Evolutionary conservation across 768 basidiomycete species (phyloP).

Genomic region (Galerina sulciceps): DNA sequence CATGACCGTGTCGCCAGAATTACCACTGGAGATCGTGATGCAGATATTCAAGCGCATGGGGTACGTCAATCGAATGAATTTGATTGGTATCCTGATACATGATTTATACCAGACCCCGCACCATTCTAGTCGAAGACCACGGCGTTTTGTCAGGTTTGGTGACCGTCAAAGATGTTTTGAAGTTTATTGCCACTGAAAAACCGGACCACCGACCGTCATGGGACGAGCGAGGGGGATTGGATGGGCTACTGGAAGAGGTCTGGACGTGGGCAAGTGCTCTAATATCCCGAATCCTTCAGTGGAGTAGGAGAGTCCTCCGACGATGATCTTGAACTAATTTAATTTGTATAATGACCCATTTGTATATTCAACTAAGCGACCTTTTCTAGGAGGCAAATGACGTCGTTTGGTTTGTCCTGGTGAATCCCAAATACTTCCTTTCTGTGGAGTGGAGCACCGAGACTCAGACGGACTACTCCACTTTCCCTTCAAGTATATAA

Average conservation of each 20-base stretch:
- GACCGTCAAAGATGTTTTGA: constrained; percentile 95
- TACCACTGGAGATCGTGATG: constrained; percentile 96
- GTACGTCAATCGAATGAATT: constrained; percentile 50
- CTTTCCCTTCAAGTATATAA: not conserved
- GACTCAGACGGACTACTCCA: not conserved
- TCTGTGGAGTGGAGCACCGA: constrained; percentile 1
- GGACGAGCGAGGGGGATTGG: constrained; percentile 68
- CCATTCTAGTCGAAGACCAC: constrained; percentile 92
- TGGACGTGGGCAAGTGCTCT: constrained; percentile 57
- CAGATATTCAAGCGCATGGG: constrained; percentile 98
- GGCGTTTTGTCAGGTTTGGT: constrained; percentile 85
- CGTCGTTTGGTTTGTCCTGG: constrained; percentile 3
- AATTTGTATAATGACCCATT: constrained; percentile 7
- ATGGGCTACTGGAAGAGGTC: constrained; percentile 63
- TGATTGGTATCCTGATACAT: constrained; percentile 2
- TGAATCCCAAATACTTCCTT: not conserved
- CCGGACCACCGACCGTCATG: constrained; percentile 56
- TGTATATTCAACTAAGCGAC: constrained; percentile 1
- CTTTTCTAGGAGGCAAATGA: constrained; percentile 3
- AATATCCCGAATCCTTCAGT: constrained; percentile 37
- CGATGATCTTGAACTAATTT: constrained; percentile 28
- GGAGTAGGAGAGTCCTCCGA: constrained; percentile 41
- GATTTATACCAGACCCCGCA: constrained; percentile 70
- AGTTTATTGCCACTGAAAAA: constrained; percentile 73
- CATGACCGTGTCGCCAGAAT: constrained; percentile 87